A percentile compares a stretch with the other conserved stretches of the same genome.
These are phyloP conservation scores for Eucalyptus marginata DNA, from an alignment of 345 rosid species.

Conservation along the genomic window DNA sequence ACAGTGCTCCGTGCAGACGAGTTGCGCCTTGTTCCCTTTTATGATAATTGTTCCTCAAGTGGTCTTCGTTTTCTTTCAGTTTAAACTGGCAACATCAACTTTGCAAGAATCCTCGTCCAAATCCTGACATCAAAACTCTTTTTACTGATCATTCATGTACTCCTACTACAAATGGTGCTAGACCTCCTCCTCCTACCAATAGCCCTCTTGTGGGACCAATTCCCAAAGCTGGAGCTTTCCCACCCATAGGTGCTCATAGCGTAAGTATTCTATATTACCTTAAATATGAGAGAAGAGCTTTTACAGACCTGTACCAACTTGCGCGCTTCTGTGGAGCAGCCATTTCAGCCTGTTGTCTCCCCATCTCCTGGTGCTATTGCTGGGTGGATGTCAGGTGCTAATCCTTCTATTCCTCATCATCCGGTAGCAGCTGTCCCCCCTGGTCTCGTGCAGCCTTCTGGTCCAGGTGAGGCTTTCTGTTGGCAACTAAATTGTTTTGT, in stretches of 20 bases:
- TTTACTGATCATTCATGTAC: conserved; percentile 72
- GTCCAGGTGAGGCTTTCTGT: conserved; percentile 12
- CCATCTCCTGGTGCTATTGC: conserved; percentile 60
- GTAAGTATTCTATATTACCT: conserved; percentile 21
- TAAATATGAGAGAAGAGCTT: neutral
- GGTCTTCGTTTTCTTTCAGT: conserved; percentile 19
- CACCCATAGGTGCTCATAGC: conserved; percentile 64
- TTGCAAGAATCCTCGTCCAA: conserved; percentile 84
- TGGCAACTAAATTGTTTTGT: neutral
- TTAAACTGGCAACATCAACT: conserved; percentile 96
- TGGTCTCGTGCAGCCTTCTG: conserved; percentile 29
- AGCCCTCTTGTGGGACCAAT: conserved; percentile 54
- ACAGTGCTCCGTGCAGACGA: neutral
- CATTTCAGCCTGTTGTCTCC: conserved; percentile 58
- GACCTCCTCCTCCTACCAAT: conserved; percentile 53
- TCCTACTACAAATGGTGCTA: conserved; percentile 63
- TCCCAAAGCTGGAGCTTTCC: conserved; percentile 60
- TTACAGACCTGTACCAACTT: neutral
- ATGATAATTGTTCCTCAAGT: neutral
- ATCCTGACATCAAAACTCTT: conserved; percentile 88
- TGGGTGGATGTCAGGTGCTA: conserved; percentile 62
- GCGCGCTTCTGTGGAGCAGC: conserved; percentile 25
- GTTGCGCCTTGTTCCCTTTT: neutral
- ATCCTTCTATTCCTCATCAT: conserved; percentile 35
- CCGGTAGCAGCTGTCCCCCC: conserved; percentile 35